Evolutionary conservation across 345 rosid genomes (phyloP).

Genomic region (Aegle marmelos): DNA sequence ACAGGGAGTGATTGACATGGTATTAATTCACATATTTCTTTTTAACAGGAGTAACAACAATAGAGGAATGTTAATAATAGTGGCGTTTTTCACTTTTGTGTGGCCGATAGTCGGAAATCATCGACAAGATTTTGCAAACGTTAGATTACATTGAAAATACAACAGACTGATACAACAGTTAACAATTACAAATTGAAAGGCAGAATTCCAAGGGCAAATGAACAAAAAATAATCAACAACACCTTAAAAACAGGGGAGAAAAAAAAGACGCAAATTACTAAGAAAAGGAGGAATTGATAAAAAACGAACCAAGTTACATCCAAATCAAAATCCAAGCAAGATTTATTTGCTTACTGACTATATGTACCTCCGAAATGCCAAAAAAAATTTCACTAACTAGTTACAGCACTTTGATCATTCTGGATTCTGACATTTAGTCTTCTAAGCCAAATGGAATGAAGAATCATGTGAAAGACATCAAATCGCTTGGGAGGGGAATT

Average conservation of each 20-base stretch:
- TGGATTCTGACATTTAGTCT: slow-evolving; percentile 65
- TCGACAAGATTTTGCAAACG: no score
- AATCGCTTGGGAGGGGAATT: slow-evolving; percentile 74
- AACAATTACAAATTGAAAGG: no score
- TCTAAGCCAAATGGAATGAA: slow-evolving; percentile 87
- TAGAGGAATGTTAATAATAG: no score
- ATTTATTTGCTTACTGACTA: background rate
- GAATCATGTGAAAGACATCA: slow-evolving; percentile 92
- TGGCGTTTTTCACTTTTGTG: no score
- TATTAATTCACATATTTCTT: no score
- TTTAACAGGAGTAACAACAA: no score
- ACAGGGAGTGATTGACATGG: no score
- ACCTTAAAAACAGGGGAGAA: background rate
- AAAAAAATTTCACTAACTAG: background rate
- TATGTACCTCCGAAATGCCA: background rate
- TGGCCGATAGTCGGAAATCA: no score
- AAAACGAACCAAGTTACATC: background rate
- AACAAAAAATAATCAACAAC: background rate
- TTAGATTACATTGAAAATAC: no score
- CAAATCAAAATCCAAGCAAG: background rate
- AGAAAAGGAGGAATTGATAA: background rate
- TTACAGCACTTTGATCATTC: slow-evolving; percentile 16
- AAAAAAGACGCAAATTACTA: background rate
- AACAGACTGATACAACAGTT: no score
- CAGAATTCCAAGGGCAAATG: background rate